Percentiles rank a stretch among this genome's conserved stretches.
These are phyloP conservation scores for Cucurbita moschata DNA, from an alignment of 306 rosid species.

Conservation along the genomic window DNA sequence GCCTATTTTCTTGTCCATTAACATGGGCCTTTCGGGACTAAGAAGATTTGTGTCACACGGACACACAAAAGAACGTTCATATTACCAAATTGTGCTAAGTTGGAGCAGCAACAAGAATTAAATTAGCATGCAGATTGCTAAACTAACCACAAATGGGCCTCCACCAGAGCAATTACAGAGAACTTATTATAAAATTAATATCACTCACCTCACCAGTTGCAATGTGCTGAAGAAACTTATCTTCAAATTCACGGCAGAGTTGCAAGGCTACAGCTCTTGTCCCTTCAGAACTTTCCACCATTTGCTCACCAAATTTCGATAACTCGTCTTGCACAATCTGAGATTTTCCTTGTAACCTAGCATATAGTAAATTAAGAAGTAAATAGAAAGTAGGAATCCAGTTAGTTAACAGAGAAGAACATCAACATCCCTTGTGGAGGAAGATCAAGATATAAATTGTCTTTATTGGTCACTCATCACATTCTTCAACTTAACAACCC, in stretches of 20 bases:
- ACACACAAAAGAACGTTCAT: not conserved
- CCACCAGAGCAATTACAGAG: not conserved
- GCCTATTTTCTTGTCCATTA: not conserved
- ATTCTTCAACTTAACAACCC: not conserved
- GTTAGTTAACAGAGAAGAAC: not conserved
- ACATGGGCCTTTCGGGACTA: not conserved
- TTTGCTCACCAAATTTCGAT: constrained; percentile 81
- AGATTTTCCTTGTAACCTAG: constrained; percentile 94
- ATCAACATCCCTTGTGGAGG: not conserved
- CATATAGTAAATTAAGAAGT: constrained; percentile 3
- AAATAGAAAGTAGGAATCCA: not conserved
- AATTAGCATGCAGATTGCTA: not conserved
- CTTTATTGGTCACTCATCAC: not conserved
- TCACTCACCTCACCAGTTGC: constrained; percentile 77
- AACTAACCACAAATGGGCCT: not conserved
- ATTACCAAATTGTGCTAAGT: not conserved
- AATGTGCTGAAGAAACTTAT: constrained; percentile 82
- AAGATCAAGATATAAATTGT: not conserved
- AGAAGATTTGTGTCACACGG: not conserved
- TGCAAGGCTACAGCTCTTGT: constrained; percentile 91
- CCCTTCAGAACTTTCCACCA: constrained; percentile 81
- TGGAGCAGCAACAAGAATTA: not conserved
- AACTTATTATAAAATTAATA: not conserved
- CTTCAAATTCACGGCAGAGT: constrained; percentile 98
- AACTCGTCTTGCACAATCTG: constrained; percentile 84